Evolutionary conservation across 75 land plant species (phyloP).

Genomic region (Ceratopteris richardii): DNA sequence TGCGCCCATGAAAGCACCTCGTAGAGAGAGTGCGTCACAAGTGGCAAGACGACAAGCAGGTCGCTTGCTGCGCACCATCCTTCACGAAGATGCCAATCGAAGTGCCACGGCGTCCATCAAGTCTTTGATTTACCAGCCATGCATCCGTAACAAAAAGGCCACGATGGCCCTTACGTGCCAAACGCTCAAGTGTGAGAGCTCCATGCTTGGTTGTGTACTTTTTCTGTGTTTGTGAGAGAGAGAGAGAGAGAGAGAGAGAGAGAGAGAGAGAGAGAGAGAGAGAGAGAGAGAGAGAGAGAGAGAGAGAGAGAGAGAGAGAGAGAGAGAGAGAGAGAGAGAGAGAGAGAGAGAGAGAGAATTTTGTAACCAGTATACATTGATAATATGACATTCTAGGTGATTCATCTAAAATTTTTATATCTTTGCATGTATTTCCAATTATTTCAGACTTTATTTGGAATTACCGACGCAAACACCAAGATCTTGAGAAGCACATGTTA

Average conservation of each 20-base stretch:
- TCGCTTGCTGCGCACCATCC: constrained; percentile 44
- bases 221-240: not conserved
- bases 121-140: constrained; percentile 64
- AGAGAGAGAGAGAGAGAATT: not conserved
- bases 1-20: too few relatives aligned
- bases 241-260: not conserved
- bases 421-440: too few relatives aligned
- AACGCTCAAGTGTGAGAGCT: constrained; percentile 60
- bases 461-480: too few relatives aligned
- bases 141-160: constrained; percentile 77
- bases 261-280: constrained; percentile 1
- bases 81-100: constrained; percentile 58
- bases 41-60: constrained; percentile 77
- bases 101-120: constrained; percentile 68
- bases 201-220: not conserved
- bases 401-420: too few relatives aligned
- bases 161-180: constrained; percentile 83
- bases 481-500: too few relatives aligned
- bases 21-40: too few relatives aligned
- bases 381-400: too few relatives aligned
- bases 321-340: not conserved
- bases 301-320: not conserved
- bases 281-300: not conserved
- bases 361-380: too few relatives aligned
- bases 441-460: too few relatives aligned